A percentile compares a stretch with the other conserved stretches of the same genome.
Conservation (phyloP, 2,329 filamentous ascomycete genomes). For the Rutstroemia sp. region DNA sequence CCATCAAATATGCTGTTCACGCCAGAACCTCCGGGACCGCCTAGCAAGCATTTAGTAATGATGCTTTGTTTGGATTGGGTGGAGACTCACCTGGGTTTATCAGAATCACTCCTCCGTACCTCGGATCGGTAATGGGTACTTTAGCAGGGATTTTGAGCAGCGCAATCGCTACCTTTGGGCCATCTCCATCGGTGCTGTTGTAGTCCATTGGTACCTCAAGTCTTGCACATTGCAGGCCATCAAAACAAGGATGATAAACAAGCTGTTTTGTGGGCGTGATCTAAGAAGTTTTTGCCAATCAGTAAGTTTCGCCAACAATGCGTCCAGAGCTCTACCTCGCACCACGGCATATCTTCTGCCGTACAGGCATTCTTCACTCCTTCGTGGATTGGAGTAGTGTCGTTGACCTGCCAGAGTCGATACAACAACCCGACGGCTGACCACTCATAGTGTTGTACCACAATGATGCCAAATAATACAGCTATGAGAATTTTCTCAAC, state of each 20-base stretch:
- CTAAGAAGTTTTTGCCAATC: background rate
- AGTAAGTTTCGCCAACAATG: background rate
- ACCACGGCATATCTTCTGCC: background rate
- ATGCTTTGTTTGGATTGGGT: background rate
- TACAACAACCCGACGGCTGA: background rate
- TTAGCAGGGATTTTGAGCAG: conserved; percentile 34
- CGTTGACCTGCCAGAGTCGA: background rate
- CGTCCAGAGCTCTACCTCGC: background rate
- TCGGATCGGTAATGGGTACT: conserved; percentile 30
- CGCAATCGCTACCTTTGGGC: conserved; percentile 30
- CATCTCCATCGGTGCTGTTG: conserved; percentile 23
- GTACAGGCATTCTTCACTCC: background rate
- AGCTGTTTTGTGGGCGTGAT: conserved; percentile 16
- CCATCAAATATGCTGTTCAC: conserved; percentile 22
- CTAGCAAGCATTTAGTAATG: conserved; percentile 1
- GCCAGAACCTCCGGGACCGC: conserved; percentile 34
- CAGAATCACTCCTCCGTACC: conserved; percentile 33
- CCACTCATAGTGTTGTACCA: background rate
- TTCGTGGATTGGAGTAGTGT: background rate
- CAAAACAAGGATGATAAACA: conserved; percentile 30
- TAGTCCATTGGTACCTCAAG: conserved; percentile 36
- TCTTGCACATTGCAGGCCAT: conserved; percentile 33
- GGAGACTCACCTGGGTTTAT: conserved; percentile 31
- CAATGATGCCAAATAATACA: background rate
- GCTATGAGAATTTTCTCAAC: background rate